Evolutionary conservation across 306 rosid species (phyloP).

Genomic region (Phaseolus lunatus): DNA sequence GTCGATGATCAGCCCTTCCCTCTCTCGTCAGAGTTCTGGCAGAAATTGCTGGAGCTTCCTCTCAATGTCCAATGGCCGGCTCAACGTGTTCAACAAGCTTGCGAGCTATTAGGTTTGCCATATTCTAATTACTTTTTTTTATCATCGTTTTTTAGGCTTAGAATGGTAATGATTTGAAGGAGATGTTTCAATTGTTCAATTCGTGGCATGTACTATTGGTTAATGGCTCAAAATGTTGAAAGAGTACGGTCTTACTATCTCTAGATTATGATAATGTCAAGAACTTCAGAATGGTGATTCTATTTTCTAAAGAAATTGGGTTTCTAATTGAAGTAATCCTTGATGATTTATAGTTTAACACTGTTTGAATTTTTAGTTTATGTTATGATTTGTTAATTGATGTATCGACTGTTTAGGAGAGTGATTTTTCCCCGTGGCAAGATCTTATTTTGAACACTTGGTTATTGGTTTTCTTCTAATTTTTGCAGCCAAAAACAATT

Average conservation of each 20-base stretch:
- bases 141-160: slow-evolving; percentile 15
- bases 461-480: neutral
- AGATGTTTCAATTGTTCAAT: slow-evolving; percentile 38
- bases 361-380: slow-evolving; percentile 7
- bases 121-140: slow-evolving; percentile 20
- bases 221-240: slow-evolving; percentile 28
- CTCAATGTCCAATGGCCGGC: slow-evolving; percentile 80
- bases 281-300: slow-evolving; percentile 33
- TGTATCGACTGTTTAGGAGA: slow-evolving; percentile 1
- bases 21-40: slow-evolving; percentile 92
- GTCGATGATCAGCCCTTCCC: slow-evolving; percentile 86
- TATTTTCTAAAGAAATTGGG: slow-evolving; percentile 14
- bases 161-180: slow-evolving; percentile 21
- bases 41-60: slow-evolving; percentile 85
- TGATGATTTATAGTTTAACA: slow-evolving; percentile 23
- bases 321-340: slow-evolving; percentile 5
- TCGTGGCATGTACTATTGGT: neutral
- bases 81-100: slow-evolving; percentile 79
- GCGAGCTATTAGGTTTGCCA: slow-evolving; percentile 83
- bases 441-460: neutral
- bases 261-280: neutral
- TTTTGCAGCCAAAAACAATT: slow-evolving; percentile 82
- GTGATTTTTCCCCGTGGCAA: slow-evolving; percentile 22
- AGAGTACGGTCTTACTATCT: slow-evolving; percentile 4
- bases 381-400: slow-evolving; percentile 28